Evolutionary conservation across 2,329 filamentous ascomycete genomes (phyloP), one percentile per base, ranked within the genome.

Genomic region (Scopulariopsis brevicaulis): DNA sequence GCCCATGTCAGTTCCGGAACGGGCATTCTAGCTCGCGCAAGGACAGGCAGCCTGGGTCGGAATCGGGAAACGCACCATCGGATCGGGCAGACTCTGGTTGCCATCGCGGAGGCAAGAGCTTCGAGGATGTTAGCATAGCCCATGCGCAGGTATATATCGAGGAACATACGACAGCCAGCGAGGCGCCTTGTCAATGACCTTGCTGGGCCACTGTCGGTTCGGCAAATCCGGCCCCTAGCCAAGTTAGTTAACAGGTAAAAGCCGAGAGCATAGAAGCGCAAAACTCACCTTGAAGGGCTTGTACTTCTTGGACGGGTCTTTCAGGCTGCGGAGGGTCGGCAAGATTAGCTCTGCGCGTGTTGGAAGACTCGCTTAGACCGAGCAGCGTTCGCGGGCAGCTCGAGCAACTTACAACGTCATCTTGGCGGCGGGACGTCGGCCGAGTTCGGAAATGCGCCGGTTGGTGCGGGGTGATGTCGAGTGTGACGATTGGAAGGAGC

Each of bases 11-110:
- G 54, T 46, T 14, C 32, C 46, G 12, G 4, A 34, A n/a, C 46
- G 12, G 46, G 5, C n/a, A 14, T 55, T 43, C 18, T 34, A 7
- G 34, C 24, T 20, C 18, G 24, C 5, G 20, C 22, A 25, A 24
- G 25, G 15, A 8, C 48, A 22, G 18, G 28, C 25, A 62, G 40
- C 53, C 12, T 43, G 46, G n/a, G 6, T 8, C 43, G 28, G 37
- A 12, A 32, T 12, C 22, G 35, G 40, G 54, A 51, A n/a, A 54
- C 20, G 68, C 77, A 90, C 88, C 92, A 97, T 96, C 62, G 93
- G 92, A 70, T 96, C 90, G 37, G 90, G 85, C 71, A 96, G 78
- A 71, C 87, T 92, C 77, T 97, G 93, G 78, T 96, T 96, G 59
- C 92, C 93, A 77, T 97, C 93, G 67, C 93, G 80, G 66, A 95